Percentiles rank a stretch among this genome's conserved stretches.
phyloP scores from a whole-genome alignment of 2,329 filamentous ascomycete genomes.

The Penicillium sp. region DNA sequence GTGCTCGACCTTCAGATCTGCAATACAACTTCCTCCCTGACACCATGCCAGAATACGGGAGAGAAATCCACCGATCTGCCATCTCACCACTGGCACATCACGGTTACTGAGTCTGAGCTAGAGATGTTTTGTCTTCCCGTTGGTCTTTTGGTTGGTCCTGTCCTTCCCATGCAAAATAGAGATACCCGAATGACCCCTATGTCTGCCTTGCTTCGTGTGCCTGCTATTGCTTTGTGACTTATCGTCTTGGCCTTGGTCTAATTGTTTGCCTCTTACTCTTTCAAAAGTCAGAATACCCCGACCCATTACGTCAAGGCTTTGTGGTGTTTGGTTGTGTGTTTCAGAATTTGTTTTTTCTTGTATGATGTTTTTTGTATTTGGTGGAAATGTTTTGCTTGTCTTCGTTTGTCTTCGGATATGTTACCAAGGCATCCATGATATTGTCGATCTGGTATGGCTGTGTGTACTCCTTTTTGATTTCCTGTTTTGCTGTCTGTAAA shows the following conservation, averaged over 20 bases:
- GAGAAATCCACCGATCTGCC: constrained; percentile 23
- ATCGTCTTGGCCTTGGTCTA: not conserved
- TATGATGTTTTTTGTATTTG: not conserved
- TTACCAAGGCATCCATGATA: not conserved
- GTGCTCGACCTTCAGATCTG: constrained; percentile 27
- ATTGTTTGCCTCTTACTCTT: not conserved
- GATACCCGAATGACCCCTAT: constrained; percentile 10
- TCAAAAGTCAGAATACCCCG: not conserved
- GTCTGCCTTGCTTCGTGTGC: not conserved
- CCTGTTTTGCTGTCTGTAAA: not conserved
- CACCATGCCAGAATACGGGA: constrained; percentile 23
- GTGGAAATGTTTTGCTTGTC: not conserved
- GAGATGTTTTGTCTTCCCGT: not conserved
- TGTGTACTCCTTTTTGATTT: not conserved
- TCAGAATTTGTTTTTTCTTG: not conserved
- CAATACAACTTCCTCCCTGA: constrained; percentile 24
- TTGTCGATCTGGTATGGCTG: not conserved
- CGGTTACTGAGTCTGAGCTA: constrained; percentile 12
- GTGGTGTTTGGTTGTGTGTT: not conserved
- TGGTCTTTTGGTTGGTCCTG: constrained; percentile 1
- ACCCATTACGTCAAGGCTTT: not conserved
- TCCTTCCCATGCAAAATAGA: constrained; percentile 9
- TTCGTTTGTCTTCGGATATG: not conserved
- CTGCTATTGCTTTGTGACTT: not conserved
- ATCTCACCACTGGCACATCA: constrained; percentile 28